Conservation (phyloP, 2,329 filamentous ascomycete species). For the Botryotinia globosa region DNA sequence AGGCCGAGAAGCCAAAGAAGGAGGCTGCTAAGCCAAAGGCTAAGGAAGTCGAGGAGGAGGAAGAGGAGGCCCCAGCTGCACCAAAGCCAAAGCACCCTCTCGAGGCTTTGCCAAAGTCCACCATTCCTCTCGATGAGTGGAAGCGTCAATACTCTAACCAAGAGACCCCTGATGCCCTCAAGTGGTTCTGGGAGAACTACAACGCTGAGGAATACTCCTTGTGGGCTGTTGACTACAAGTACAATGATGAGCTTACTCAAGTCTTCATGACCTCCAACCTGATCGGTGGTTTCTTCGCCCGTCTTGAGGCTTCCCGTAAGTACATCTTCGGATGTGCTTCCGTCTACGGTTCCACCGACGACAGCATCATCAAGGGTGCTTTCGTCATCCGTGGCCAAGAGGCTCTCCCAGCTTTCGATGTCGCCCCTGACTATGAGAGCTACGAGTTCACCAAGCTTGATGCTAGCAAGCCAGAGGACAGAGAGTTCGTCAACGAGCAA, state of each 20-base stretch:
- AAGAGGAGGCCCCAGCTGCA: slow-evolving; percentile 54
- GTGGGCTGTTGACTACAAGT: slow-evolving; percentile 96
- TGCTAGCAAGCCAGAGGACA: slow-evolving; percentile 78
- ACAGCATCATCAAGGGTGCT: slow-evolving; percentile 87
- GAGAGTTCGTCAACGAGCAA: slow-evolving; percentile 77
- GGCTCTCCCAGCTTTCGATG: slow-evolving; percentile 81
- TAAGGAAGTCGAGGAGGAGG: slow-evolving; percentile 58
- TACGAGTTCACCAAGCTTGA: slow-evolving; percentile 98
- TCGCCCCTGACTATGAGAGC: slow-evolving; percentile 95
- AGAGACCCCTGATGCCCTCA: slow-evolving; percentile 79
- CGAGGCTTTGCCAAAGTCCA: slow-evolving; percentile 75
- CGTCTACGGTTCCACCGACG: slow-evolving; percentile 85
- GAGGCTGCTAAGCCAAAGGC: slow-evolving; percentile 47
- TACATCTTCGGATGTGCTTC: slow-evolving; percentile 89
- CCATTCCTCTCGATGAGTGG: slow-evolving; percentile 89
- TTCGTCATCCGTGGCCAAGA: slow-evolving; percentile 95
- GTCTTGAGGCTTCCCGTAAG: slow-evolving; percentile 97
- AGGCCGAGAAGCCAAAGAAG: slow-evolving; percentile 61
- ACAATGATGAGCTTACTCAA: slow-evolving; percentile 95
- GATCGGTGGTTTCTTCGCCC: slow-evolving; percentile 95
- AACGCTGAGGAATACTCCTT: slow-evolving; percentile 94
- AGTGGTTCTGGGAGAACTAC: slow-evolving; percentile 98
- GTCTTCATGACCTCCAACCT: slow-evolving; percentile 99
- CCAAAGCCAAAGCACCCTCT: slow-evolving; percentile 98
- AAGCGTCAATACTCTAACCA: slow-evolving; percentile 99